Percentiles rank a stretch among this genome's conserved stretches.
These are phyloP conservation scores for Hymenotorrendiella dingleyae DNA, from an alignment of 2,329 filamentous ascomycete genomes.

Conservation along the genomic window DNA sequence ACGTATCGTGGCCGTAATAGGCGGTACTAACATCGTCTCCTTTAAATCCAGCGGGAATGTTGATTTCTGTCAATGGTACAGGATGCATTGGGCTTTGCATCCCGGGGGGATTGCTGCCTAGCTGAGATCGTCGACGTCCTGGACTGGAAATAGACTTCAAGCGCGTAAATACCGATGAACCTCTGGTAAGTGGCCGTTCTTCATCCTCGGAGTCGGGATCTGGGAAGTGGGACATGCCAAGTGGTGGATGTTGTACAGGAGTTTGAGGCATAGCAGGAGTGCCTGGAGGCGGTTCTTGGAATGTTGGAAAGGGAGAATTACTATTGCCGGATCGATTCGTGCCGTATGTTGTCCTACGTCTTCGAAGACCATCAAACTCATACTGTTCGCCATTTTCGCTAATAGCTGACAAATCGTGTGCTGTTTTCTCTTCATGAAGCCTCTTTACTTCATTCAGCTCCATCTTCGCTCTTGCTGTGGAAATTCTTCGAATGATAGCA, in stretches of 20 bases:
- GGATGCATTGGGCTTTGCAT: constrained; percentile 53
- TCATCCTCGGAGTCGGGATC: constrained; percentile 55
- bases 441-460: constrained; percentile 75
- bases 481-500: constrained; percentile 80
- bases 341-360: constrained; percentile 54
- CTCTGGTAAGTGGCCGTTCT: constrained; percentile 41
- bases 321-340: constrained; percentile 27
- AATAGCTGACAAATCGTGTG: constrained; percentile 64
- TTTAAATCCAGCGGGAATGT: constrained; percentile 40
- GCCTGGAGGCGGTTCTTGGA: constrained; percentile 16
- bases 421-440: constrained; percentile 70
- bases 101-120: constrained; percentile 26
- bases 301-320: constrained; percentile 27
- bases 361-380: constrained; percentile 87
- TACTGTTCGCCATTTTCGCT: constrained; percentile 51
- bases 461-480: constrained; percentile 66
- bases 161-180: constrained; percentile 39
- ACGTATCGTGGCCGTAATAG: constrained; percentile 32
- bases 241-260: constrained; percentile 57
- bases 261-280: constrained; percentile 16
- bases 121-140: constrained; percentile 15
- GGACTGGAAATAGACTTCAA: constrained; percentile 31
- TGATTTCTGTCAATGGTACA: constrained; percentile 57
- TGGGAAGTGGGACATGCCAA: constrained; percentile 85
- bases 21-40: constrained; percentile 32